A percentile compares a stretch with the other conserved stretches of the same genome.
phyloP scores from a whole-genome alignment of 2,329 filamentous ascomycete genomes.

The Beauveria sp. region DNA sequence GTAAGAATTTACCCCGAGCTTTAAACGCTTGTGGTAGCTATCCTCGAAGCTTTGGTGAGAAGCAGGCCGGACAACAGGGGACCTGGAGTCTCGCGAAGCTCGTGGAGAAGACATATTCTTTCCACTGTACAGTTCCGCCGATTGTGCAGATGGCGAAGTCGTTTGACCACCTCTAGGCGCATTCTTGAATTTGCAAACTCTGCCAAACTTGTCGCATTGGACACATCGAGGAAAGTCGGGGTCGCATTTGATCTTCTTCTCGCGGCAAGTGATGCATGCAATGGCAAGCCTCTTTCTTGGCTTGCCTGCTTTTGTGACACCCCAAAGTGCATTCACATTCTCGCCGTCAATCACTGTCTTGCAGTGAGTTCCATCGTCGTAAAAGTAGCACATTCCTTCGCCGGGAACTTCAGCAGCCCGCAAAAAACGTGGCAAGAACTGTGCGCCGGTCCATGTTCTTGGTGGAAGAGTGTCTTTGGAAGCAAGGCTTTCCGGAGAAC shows the following conservation, averaged over 20 bases:
- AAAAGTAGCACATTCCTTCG: slow-evolving; percentile 77
- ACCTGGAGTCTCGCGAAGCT: slow-evolving; percentile 26
- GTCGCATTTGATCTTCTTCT: slow-evolving; percentile 98
- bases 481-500: slow-evolving; percentile 26
- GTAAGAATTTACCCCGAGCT: slow-evolving; percentile 40
- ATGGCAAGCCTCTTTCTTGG: slow-evolving; percentile 85
- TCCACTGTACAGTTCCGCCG: slow-evolving; percentile 43
- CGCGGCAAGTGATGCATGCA: slow-evolving; percentile 85
- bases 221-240: slow-evolving; percentile 80
- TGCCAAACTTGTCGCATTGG: slow-evolving; percentile 86
- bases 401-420: slow-evolving; percentile 61
- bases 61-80: background rate
- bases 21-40: slow-evolving; percentile 35
- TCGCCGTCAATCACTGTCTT: slow-evolving; percentile 81
- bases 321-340: slow-evolving; percentile 84
- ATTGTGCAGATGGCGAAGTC: slow-evolving; percentile 45
- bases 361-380: slow-evolving; percentile 77
- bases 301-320: slow-evolving; percentile 88
- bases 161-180: slow-evolving; percentile 59
- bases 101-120: slow-evolving; percentile 21
- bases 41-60: background rate
- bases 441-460: slow-evolving; percentile 62
- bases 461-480: slow-evolving; percentile 55
- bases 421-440: slow-evolving; percentile 60
- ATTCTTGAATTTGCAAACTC: slow-evolving; percentile 77